Evolutionary conservation across 2,329 filamentous ascomycete genomes (phyloP).

Genomic region (Lachnellula hyalina): DNA sequence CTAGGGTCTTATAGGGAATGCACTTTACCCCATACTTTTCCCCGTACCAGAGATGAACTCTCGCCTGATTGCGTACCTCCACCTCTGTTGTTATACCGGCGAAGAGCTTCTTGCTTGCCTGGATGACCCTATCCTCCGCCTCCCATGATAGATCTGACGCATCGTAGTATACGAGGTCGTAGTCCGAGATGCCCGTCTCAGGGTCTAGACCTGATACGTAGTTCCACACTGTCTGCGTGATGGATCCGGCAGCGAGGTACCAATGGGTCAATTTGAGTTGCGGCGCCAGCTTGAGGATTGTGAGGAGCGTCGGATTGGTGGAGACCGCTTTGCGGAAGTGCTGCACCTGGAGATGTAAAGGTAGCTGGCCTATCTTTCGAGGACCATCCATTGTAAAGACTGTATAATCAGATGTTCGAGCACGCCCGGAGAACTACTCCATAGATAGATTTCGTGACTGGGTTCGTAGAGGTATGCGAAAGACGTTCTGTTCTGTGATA

Average conservation of each 20-base stretch:
- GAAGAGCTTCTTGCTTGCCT: background rate
- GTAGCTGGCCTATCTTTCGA: background rate
- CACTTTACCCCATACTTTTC: background rate
- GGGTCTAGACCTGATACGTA: background rate
- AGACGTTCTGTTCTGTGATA: too few relatives aligned
- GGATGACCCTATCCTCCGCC: background rate
- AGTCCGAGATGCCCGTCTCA: background rate
- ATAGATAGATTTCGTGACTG: too few relatives aligned
- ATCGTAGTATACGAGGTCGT: background rate
- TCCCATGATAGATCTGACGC: background rate
- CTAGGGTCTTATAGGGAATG: background rate
- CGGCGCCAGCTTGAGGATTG: background rate
- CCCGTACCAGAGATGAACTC: background rate
- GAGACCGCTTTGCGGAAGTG: background rate
- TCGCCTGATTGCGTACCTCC: background rate
- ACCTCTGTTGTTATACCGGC: background rate
- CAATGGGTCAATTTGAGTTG: background rate
- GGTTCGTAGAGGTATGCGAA: too few relatives aligned
- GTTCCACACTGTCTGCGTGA: background rate
- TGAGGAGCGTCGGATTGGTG: background rate
- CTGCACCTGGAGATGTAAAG: background rate
- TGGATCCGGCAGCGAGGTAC: background rate
- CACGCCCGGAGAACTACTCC: too few relatives aligned
- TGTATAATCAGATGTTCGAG: background rate
- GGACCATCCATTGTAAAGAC: background rate